Evolutionary conservation across 2,329 filamentous ascomycete genomes (phyloP).

Genomic region (Zymoseptoria brevis): DNA sequence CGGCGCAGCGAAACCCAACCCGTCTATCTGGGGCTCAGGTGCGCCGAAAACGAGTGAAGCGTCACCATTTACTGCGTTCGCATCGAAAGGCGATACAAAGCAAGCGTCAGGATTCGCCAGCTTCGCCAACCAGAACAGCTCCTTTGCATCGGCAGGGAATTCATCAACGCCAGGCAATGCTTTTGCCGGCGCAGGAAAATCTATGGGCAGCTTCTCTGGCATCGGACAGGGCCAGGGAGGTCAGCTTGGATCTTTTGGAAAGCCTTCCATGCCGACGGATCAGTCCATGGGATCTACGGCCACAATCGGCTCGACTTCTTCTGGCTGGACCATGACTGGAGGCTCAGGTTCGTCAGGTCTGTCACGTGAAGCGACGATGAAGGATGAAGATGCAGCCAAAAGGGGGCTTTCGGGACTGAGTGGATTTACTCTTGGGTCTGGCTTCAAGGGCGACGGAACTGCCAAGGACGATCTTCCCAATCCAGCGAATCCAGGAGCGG

Average conservation of each 20-base stretch:
- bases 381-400: conserved; percentile 8
- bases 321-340: conserved; percentile 9
- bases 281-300: conserved; percentile 34
- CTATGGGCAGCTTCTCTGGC: not conserved
- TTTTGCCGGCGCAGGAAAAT: not conserved
- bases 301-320: conserved; percentile 31
- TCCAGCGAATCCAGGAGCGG: conserved; percentile 27
- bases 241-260: conserved; percentile 15
- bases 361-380: conserved; percentile 24
- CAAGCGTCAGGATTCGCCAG: not conserved
- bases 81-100: not conserved
- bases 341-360: conserved; percentile 19
- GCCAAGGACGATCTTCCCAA: conserved; percentile 53
- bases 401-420: conserved; percentile 26
- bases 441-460: conserved; percentile 57
- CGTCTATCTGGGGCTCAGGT: conserved; percentile 16
- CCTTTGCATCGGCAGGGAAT: conserved; percentile 1
- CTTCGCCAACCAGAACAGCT: not conserved
- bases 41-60: not conserved
- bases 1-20: conserved; percentile 18
- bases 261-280: conserved; percentile 8
- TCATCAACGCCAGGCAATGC: not conserved
- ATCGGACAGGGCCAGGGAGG: not conserved
- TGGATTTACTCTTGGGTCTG: conserved; percentile 61
- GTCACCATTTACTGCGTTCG: not conserved